Evolutionary conservation across 257 asterid genomes (phyloP).

Genomic region (Handroanthus guayacan): DNA sequence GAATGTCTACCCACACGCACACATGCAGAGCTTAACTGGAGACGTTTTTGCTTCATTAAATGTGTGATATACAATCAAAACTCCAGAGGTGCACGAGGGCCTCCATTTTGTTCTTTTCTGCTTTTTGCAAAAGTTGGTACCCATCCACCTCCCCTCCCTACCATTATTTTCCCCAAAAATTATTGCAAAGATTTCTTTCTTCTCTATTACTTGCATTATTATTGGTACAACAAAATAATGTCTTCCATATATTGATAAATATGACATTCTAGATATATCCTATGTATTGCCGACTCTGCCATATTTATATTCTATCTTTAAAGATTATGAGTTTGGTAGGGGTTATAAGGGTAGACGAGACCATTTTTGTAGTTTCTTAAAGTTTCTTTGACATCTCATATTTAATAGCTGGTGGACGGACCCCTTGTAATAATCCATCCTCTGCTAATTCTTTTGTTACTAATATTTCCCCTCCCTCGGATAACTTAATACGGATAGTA

Average conservation of each 20-base stretch:
- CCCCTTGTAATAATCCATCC: too few species aligned
- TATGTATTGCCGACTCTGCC: conserved; percentile 24
- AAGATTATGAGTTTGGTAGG: too few species aligned
- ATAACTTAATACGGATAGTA: too few species aligned
- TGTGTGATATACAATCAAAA: conserved; percentile 63
- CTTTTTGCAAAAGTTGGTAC: conserved; percentile 53
- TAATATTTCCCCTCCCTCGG: too few species aligned
- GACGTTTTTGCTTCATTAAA: conserved; percentile 59
- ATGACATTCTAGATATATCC: conserved; percentile 35
- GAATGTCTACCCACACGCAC: conserved; percentile 77
- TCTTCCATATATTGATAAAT: conserved; percentile 29
- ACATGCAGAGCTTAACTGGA: conserved; percentile 58
- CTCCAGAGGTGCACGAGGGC: conserved; percentile 86
- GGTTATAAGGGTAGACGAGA: too few species aligned
- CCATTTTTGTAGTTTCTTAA: too few species aligned
- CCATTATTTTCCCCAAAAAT: conserved; percentile 46
- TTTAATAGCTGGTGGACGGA: too few species aligned
- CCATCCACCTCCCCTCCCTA: conserved; percentile 41
- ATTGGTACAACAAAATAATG: conserved; percentile 11
- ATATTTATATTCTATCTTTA: background rate
- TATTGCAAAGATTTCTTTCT: conserved; percentile 41
- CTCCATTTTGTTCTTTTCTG: conserved; percentile 72
- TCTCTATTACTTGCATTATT: conserved; percentile 21
- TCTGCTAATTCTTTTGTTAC: too few species aligned
- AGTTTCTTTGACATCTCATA: too few species aligned